A percentile compares a stretch with the other conserved stretches of the same genome.
These are phyloP conservation scores for Gracilaria gracilis DNA, from an alignment of 23 red algal species.

Conservation along the genomic window DNA sequence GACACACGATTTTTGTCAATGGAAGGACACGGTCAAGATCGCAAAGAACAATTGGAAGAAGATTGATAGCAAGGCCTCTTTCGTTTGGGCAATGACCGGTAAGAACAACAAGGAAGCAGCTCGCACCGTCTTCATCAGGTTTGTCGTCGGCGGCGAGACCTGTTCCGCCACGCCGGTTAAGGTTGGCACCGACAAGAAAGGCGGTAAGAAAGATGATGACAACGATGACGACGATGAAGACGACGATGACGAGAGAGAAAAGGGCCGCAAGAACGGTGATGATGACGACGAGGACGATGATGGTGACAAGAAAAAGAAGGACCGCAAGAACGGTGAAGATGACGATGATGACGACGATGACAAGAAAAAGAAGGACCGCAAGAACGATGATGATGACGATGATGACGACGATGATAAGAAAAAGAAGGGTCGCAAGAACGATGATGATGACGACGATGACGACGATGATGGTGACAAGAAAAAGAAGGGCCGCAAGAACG, in stretches of 20 bases:
- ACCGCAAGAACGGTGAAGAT: too few relatives aligned
- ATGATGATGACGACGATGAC: too few relatives aligned
- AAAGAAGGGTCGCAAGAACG: background rate
- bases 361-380: background rate
- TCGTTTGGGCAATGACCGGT: background rate
- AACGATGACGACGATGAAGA: background rate
- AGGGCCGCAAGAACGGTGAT: background rate
- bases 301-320: background rate
- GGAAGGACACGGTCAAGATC: background rate
- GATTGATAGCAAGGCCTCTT: constrained; percentile 2
- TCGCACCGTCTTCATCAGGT: background rate
- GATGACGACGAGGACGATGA: background rate
- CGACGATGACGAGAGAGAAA: background rate
- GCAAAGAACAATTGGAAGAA: too few relatives aligned
- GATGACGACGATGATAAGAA: background rate
- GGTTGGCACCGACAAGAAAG: background rate
- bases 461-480: background rate
- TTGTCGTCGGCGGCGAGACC: background rate
- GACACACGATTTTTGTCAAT: constrained; percentile 14
- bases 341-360: too few relatives aligned
- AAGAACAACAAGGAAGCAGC: constrained; percentile 14
- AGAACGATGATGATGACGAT: background rate
- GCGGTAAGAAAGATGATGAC: background rate
- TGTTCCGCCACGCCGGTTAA: background rate
- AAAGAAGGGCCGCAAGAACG: too few relatives aligned